Evolutionary conservation across 441 rosid species (phyloP), one percentile per base, ranked within the genome.

Genomic region (Arabidopsis lyrata): DNA sequence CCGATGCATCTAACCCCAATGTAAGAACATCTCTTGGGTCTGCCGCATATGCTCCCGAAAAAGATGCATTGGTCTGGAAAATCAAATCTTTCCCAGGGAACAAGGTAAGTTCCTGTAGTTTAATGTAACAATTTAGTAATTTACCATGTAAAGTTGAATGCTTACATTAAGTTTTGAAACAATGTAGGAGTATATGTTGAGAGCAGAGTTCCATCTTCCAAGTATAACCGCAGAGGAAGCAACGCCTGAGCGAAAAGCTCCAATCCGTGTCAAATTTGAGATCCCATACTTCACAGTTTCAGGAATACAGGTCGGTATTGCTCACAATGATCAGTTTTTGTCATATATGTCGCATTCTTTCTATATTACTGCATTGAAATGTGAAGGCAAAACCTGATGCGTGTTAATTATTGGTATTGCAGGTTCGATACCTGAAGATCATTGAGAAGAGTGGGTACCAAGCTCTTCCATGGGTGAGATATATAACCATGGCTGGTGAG

Each of bases 241-340:
- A 57, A 72, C 81, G 36, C 96, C 95, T 15, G 97, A 90, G 77
- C 86, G 98, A 79, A 96, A 91, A 81, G 97, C 99, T 81, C 99
- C 99, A 2, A 90, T 96, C 56, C 92, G 97, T 58, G 97, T 93
- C 80, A 93, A 93, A 85, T 96, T 96, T 63, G 99, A 96, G 85
- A 96, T 96, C 78, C 99, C 98, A 24, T 95, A 95, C 66, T 95
- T 96, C 80, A 96, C 97, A 38, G 97, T 96, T 72, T 96, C 98
- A n/a, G 97, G 97, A 70, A 90, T 91, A 64, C 98, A 94, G 98
- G 98, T 94, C 72, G 38, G 65, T 36, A 36, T 38, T 27, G 60
- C 38, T 6, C 5, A 68, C 38, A 53, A 1, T 66, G 62, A 39
- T 67, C 7, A 27, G 36, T 9, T 35, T 47, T 14, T 5, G 35